A percentile compares a stretch with the other conserved stretches of the same genome.
Evolutionary conservation across 2,329 filamentous ascomycete species (phyloP).

Genomic region (Coniochaeta sp.): DNA sequence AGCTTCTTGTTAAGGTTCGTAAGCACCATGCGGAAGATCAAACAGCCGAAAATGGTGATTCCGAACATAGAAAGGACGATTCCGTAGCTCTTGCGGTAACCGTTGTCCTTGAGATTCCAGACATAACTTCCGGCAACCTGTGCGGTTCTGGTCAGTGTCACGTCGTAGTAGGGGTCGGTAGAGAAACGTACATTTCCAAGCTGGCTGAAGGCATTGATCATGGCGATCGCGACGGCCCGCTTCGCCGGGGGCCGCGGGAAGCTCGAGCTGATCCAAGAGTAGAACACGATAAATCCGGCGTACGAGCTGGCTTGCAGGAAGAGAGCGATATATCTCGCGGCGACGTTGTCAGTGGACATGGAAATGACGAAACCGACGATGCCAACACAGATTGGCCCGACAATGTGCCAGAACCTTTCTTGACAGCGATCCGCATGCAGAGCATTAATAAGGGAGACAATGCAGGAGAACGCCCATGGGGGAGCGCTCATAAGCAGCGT

Average conservation of each 20-base stretch:
- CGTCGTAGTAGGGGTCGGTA: not conserved
- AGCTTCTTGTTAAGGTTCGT: slow-evolving; percentile 37
- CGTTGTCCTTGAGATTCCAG: slow-evolving; percentile 51
- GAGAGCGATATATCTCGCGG: slow-evolving; percentile 51
- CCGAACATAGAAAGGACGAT: slow-evolving; percentile 60
- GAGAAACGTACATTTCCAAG: slow-evolving; percentile 33
- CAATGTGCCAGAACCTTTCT: slow-evolving; percentile 54
- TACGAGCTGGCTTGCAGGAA: slow-evolving; percentile 53
- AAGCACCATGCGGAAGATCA: slow-evolving; percentile 38
- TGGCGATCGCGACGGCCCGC: slow-evolving; percentile 51
- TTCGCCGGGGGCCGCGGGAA: slow-evolving; percentile 53
- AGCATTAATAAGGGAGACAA: slow-evolving; percentile 46
- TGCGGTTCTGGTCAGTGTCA: not conserved
- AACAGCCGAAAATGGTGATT: slow-evolving; percentile 45
- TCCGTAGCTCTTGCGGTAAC: slow-evolving; percentile 56
- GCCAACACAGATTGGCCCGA: slow-evolving; percentile 43
- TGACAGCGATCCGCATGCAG: slow-evolving; percentile 48
- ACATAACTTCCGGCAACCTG: slow-evolving; percentile 52
- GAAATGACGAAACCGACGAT: slow-evolving; percentile 50
- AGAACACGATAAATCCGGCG: slow-evolving; percentile 48
- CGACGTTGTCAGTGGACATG: slow-evolving; percentile 48
- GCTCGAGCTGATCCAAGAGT: slow-evolving; percentile 49
- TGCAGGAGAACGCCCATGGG: slow-evolving; percentile 51
- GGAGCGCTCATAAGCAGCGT: slow-evolving; percentile 49
- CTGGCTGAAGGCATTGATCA: slow-evolving; percentile 52